Evolutionary conservation across 139 green algal genomes (phyloP), one percentile per base, ranked within the genome.

Genomic region (Chlorella sp.): DNA sequence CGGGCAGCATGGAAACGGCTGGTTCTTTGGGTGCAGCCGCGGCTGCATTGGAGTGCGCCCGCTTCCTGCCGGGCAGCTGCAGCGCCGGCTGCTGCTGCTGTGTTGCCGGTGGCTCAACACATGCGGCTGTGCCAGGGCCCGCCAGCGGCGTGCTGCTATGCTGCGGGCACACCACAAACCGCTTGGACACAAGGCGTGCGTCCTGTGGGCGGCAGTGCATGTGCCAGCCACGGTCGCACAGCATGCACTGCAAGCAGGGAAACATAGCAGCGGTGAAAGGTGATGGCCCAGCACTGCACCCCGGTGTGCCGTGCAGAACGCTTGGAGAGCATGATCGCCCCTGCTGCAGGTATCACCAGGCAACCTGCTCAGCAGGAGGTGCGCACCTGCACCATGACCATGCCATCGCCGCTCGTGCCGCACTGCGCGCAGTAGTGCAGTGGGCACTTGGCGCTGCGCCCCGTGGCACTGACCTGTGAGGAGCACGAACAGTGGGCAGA

Each of bases 361-460:
- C 51, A 60, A 16, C 51, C 9, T 60, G 51, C 51, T 24, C 2
- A 11, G 24, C 2, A 60, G 51, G 13, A 60, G 24, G 51, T 11
- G 3, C 77, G 0, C 32, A 60, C 77, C 77, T 83, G 77, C 67
- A 92, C 81, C 73, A 90, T 90, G 32, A 81, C 70, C 6, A 88
- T 64, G 26, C 83, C 87, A 56, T 89, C 86, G 22, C 88, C 90
- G 64, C 81, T 84, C 58, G 74, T 64, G n/a, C 84, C 88, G 54
- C 88, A 92, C 19, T 48, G 41, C 1, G 80, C 72, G 58, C 90
- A 93, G 69, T 88, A 90, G 82, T 93, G 90, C 68, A 87, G 70
- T 16, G 88, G 86, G 83, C 90, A 93, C 36, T 78, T 51, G 58
- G 77, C 77, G 60, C 60, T 62, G 60, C 77, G 77, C 58, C 77